A percentile compares a stretch with the other conserved stretches of the same genome.
Conservation (phyloP, 495 filamentous ascomycete species). For the Apiosordaria backusii region DNA sequence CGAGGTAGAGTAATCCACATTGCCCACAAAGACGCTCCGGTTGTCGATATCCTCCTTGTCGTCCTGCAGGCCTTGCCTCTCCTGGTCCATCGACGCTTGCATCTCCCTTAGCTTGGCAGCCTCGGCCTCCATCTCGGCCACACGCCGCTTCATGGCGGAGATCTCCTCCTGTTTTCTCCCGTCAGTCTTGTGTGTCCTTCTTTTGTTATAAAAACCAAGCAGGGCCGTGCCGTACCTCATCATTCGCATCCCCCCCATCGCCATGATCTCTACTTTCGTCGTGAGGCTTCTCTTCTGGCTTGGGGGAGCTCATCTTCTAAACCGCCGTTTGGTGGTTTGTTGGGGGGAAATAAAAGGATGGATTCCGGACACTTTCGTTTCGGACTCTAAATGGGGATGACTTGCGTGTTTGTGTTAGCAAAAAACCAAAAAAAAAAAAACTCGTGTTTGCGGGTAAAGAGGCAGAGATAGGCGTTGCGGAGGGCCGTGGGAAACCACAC, state of each 20-base stretch:
- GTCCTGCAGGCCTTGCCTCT: slow-evolving; percentile 76
- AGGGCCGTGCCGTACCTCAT: background rate
- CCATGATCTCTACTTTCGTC: background rate
- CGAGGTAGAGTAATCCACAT: slow-evolving; percentile 96
- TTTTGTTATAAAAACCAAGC: slow-evolving; percentile 8
- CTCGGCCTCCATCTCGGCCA: slow-evolving; percentile 98
- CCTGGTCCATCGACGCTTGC: slow-evolving; percentile 85
- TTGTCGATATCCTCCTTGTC: slow-evolving; percentile 95
- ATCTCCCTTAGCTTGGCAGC: slow-evolving; percentile 95
- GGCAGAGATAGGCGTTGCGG: background rate
- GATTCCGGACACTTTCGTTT: too few species aligned
- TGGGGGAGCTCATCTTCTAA: background rate
- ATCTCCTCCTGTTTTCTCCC: slow-evolving; percentile 67
- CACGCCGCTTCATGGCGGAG: slow-evolving; percentile 93
- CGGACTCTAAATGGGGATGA: too few species aligned
- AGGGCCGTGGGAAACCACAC: background rate
- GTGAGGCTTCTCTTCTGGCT: background rate
- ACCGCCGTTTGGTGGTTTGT: background rate
- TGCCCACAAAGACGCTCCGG: slow-evolving; percentile 96
- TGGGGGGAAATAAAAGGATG: too few species aligned
- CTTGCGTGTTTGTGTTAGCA: too few species aligned
- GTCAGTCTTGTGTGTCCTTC: slow-evolving; percentile 16
- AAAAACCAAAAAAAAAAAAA: too few species aligned
- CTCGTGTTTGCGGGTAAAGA: background rate
- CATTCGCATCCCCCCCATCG: background rate